These are phyloP conservation scores for Saccharum spontaneum DNA, from an alignment of 176 grass and related monocot genomes.

Conservation along the genomic window DNA sequence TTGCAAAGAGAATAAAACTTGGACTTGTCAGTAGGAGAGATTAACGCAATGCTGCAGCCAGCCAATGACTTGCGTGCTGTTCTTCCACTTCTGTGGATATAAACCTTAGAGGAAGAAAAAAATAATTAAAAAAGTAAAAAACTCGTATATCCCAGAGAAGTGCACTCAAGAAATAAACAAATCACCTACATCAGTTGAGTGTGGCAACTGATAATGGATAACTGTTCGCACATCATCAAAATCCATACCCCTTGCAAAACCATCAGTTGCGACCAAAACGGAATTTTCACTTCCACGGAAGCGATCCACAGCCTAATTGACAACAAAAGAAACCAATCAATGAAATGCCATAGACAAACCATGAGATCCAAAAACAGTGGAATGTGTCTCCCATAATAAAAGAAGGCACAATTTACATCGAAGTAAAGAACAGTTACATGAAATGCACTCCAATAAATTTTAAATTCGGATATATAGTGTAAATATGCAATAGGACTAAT, in stretches of 20 bases:
- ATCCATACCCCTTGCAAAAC: constrained; percentile 86
- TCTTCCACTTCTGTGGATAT: constrained; percentile 97
- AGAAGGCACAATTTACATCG: background rate
- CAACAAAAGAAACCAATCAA: constrained; percentile 18
- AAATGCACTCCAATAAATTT: constrained; percentile 22
- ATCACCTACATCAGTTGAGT: constrained; percentile 76
- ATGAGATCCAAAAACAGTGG: background rate
- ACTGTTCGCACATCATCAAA: constrained; percentile 89
- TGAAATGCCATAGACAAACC: background rate
- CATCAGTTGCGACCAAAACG: constrained; percentile 84
- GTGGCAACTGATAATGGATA: constrained; percentile 92
- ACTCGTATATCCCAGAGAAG: background rate
- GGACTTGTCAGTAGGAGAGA: constrained; percentile 75
- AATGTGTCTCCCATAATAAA: background rate
- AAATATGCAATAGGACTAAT: background rate
- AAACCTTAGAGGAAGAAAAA: constrained; percentile 55
- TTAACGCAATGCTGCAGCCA: constrained; percentile 87
- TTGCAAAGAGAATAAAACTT: constrained; percentile 89
- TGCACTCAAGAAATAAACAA: constrained; percentile 16
- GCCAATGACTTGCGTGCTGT: constrained; percentile 75
- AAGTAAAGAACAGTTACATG: background rate
- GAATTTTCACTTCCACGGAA: constrained; percentile 78
- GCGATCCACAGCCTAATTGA: constrained; percentile 73
- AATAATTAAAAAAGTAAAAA: background rate
- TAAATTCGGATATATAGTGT: background rate